Percentiles rank a stretch among this genome's conserved stretches.
phyloP scores from a whole-genome alignment of 192 early-diverging fungal genomes.

The Coemansia sp. region DNA sequence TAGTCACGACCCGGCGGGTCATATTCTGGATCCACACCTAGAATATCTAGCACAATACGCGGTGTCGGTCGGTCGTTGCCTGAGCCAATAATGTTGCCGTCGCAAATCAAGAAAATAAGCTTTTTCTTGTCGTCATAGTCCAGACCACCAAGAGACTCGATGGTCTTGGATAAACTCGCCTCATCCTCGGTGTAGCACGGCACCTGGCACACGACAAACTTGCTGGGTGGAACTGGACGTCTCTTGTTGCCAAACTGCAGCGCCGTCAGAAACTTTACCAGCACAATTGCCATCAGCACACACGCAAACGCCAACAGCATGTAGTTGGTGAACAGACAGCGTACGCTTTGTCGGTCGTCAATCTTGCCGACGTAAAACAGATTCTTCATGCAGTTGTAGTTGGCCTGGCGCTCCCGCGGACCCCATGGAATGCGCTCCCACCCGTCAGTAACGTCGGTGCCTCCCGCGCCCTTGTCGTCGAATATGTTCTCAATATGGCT shows the following conservation, averaged over 20 bases:
- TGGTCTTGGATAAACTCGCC: slow-evolving; percentile 75
- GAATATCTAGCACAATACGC: slow-evolving; percentile 81
- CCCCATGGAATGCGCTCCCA: slow-evolving; percentile 47
- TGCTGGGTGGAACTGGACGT: slow-evolving; percentile 80
- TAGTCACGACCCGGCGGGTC: slow-evolving; percentile 78
- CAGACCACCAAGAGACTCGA: slow-evolving; percentile 74
- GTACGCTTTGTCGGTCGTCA: slow-evolving; percentile 72
- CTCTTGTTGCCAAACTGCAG: slow-evolving; percentile 68
- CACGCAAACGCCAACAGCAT: slow-evolving; percentile 75
- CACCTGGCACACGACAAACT: slow-evolving; percentile 93
- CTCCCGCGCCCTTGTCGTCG: slow-evolving; percentile 53
- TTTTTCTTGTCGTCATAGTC: slow-evolving; percentile 86
- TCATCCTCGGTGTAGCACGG: slow-evolving; percentile 95
- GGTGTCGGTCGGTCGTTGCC: slow-evolving; percentile 96
- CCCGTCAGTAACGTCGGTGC: slow-evolving; percentile 43
- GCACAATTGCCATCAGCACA: slow-evolving; percentile 75
- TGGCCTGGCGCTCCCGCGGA: slow-evolving; percentile 35
- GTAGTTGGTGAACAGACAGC: slow-evolving; percentile 84
- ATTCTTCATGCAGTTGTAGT: slow-evolving; percentile 76
- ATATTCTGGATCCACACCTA: slow-evolving; percentile 79
- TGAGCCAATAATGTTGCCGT: slow-evolving; percentile 88
- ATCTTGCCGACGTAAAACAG: slow-evolving; percentile 84
- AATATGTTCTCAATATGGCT: slow-evolving; percentile 59
- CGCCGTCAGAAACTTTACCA: slow-evolving; percentile 76
- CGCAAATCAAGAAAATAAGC: slow-evolving; percentile 79